Percentiles rank a stretch among this genome's conserved stretches.
Conservation (phyloP, 176 grass and related monocot genomes). For the Dendrocalamus sinicus region DNA sequence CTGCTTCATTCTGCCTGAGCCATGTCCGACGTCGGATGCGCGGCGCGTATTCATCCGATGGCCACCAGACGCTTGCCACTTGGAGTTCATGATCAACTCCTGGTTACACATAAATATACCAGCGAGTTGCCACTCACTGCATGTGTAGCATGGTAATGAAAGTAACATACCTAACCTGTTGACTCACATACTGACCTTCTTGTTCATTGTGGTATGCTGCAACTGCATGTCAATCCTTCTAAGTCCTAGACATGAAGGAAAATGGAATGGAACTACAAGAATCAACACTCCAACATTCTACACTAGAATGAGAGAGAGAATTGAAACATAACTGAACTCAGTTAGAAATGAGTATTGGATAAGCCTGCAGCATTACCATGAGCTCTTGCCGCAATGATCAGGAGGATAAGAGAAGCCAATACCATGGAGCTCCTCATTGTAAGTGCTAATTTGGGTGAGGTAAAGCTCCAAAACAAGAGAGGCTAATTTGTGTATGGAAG, state of each 20-base stretch:
- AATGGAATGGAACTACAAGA: neutral
- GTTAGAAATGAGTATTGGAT: neutral
- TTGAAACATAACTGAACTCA: neutral
- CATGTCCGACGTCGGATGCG: neutral
- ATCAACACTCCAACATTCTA: neutral
- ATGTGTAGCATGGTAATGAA: neutral
- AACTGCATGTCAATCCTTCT: slow-evolving; percentile 17
- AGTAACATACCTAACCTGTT: neutral
- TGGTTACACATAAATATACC: neutral
- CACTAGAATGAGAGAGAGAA: neutral
- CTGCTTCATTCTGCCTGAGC: neutral
- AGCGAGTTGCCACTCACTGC: neutral
- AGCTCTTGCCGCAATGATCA: neutral
- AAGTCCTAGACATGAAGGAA: neutral
- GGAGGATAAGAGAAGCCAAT: slow-evolving; percentile 5
- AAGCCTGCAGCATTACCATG: slow-evolving; percentile 21
- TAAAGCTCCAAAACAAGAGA: slow-evolving; percentile 6
- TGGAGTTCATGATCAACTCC: neutral
- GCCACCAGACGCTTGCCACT: neutral
- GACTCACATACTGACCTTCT: neutral
- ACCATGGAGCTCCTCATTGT: slow-evolving; percentile 19
- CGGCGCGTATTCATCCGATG: neutral
- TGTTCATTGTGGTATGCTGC: neutral
- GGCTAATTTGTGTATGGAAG: neutral
- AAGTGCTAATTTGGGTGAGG: neutral